phyloP scores from a whole-genome alignment of 306 rosid species.

The Adenanthera pavonina region DNA sequence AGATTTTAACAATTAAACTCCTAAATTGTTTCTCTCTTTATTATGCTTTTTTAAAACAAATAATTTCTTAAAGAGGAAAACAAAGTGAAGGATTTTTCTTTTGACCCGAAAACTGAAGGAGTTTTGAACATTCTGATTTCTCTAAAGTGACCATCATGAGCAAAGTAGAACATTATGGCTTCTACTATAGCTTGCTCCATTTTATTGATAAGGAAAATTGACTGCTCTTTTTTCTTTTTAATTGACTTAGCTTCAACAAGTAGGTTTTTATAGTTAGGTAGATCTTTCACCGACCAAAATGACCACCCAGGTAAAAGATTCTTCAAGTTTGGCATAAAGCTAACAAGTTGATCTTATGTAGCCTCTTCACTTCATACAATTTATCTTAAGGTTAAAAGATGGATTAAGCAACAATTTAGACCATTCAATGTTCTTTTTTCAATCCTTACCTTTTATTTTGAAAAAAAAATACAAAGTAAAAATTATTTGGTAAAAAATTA shows the following conservation, averaged over 20 bases:
- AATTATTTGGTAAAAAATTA: no score
- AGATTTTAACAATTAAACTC: no score
- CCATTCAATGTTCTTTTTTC: background rate
- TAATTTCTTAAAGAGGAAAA: no score
- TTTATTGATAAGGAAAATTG: no score
- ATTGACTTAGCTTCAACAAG: background rate
- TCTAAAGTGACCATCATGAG: background rate
- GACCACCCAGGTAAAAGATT: background rate
- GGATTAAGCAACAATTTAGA: background rate
- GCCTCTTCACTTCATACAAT: background rate
- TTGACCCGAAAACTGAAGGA: no score
- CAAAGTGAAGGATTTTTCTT: no score
- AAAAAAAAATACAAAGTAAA: no score
- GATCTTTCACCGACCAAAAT: no score
- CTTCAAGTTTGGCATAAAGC: background rate
- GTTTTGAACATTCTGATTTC: slow-evolving; percentile 22
- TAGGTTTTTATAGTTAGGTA: background rate
- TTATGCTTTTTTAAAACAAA: no score
- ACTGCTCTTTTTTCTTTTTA: no score
- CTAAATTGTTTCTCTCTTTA: no score
- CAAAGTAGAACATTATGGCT: background rate
- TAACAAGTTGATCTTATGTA: slow-evolving; percentile 5
- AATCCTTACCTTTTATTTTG: background rate
- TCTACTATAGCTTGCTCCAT: background rate
- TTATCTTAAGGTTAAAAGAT: background rate